phyloP scores from a whole-genome alignment of 768 basidiomycete genomes.

The Leccinum barrowsii region DNA sequence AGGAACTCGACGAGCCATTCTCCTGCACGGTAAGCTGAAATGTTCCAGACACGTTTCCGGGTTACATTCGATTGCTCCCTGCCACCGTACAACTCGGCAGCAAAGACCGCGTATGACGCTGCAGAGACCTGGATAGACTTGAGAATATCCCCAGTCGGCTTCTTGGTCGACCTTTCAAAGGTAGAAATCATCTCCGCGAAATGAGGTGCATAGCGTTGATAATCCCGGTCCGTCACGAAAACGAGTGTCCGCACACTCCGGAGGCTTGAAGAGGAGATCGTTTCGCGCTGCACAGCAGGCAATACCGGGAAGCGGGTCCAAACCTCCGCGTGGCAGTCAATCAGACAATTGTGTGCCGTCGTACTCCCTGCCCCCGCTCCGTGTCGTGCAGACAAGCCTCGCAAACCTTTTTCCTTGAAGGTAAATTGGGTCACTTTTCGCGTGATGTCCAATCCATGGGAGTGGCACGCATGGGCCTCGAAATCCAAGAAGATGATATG shows the following conservation, averaged over 20 bases:
- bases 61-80: neutral
- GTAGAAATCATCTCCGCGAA: conserved; percentile 42
- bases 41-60: conserved; percentile 18
- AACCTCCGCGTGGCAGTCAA: conserved; percentile 53
- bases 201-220: conserved; percentile 36
- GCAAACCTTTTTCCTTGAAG: conserved; percentile 43
- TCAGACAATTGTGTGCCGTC: conserved; percentile 45
- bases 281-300: conserved; percentile 47
- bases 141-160: conserved; percentile 48
- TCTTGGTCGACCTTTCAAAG: conserved; percentile 49
- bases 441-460: conserved; percentile 49
- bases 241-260: conserved; percentile 35
- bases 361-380: neutral
- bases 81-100: conserved; percentile 6
- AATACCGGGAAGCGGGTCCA: conserved; percentile 62
- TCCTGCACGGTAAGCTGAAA: conserved; percentile 44
- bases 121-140: conserved; percentile 36
- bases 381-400: conserved; percentile 11
- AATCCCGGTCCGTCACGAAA: conserved; percentile 42
- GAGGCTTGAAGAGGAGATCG: conserved; percentile 34
- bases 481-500: conserved; percentile 43
- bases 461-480: conserved; percentile 31
- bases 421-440: conserved; percentile 53
- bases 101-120: conserved; percentile 29
- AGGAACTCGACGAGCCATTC: conserved; percentile 62